These are phyloP conservation scores for Lycium ferocissimum DNA, from an alignment of 257 asterid species.

Conservation along the genomic window DNA sequence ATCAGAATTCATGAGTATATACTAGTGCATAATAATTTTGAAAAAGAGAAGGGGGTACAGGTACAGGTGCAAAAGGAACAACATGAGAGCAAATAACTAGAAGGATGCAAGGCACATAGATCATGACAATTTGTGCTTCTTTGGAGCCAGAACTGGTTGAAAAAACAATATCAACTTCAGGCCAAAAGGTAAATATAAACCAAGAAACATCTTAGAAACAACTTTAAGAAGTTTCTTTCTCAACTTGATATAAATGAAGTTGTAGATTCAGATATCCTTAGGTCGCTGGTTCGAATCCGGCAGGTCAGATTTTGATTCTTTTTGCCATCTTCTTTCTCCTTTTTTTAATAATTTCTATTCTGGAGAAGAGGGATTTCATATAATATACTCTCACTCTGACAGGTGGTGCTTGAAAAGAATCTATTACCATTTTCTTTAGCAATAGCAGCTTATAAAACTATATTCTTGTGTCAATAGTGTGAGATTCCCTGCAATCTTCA, in stretches of 20 bases:
- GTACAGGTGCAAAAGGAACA: neutral
- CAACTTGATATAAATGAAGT: no score
- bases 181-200: no score
- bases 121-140: no score
- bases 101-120: neutral
- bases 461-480: neutral
- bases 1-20: neutral
- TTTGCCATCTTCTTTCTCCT: neutral
- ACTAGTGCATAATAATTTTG: neutral
- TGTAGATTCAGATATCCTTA: neutral
- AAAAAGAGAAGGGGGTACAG: neutral
- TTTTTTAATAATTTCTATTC: neutral
- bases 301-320: conserved; percentile 18
- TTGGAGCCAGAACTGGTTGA: no score
- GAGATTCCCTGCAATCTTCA: neutral
- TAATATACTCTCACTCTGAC: neutral
- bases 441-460: neutral
- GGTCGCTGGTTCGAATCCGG: neutral
- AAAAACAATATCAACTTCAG: no score
- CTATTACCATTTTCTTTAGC: neutral
- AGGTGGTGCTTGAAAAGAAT: neutral
- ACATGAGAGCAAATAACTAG: no score
- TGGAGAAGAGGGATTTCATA: neutral
- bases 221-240: no score
- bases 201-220: no score